Evolutionary conservation across 768 basidiomycete species (phyloP), one percentile per base, ranked within the genome.

Genomic region (Clavulina sp.): DNA sequence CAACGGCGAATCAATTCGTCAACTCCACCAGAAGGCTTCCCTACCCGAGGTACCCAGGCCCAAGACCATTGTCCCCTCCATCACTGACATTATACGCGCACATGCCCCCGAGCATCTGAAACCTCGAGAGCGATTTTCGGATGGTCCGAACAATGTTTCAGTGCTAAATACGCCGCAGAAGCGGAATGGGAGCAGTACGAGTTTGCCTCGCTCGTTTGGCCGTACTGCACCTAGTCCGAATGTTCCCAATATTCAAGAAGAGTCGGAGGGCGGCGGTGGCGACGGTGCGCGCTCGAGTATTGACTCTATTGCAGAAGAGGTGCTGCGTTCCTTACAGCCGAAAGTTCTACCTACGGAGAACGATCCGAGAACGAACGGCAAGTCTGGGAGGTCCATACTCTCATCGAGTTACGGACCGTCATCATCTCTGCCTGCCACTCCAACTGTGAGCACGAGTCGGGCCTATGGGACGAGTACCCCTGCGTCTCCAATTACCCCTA

Each of bases 281-380:
- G 9, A 26, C 3, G 48, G 29, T 48, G 79, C 81, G 36, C 76
- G 82, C n/a, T 88, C 87, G 21, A 88, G 85, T 18, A 75, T 87
- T 56, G 87, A 91, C 63, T 87, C 84, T 54, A 78, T 91, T 26
- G 83, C 85, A 21, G 79, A 84, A 58, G 87, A 91, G 69, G 77
- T 85, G 30, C 74, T 72, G 53, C 75, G 68, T 52, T 40, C 55
- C 44, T 28, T n/a, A 19, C 19, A 23, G 38, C 3, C 5, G 5
- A 40, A 43, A 21, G 43, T 44, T 34, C 16, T 7, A 50, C 4
- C 36, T 54, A 19, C 49, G n/a, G n/a, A n/a, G n/a, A n/a, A n/a
- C n/a, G n/a, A n/a, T n/a, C n/a, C n/a, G n/a, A n/a, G n/a, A n/a
- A n/a, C n/a, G n/a, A n/a, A n/a, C n/a, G n/a, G n/a, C n/a, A n/a